Evolutionary conservation across 805 yeast genomes (phyloP).

Genomic region (Ogataea trehalophila): DNA sequence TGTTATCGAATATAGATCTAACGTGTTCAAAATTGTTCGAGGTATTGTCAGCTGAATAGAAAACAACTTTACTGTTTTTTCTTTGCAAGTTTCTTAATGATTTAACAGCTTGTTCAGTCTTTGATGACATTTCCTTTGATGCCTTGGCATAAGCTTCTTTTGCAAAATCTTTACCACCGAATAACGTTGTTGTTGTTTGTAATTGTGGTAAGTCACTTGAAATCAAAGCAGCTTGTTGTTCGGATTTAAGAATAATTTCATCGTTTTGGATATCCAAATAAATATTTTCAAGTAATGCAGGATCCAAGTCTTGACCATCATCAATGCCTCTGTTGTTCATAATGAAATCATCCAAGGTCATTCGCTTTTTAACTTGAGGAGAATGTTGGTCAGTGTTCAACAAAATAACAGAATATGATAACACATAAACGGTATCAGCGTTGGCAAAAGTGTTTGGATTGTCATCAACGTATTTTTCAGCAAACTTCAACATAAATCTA

Average conservation of each 20-base stretch:
- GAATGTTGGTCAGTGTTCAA: conserved; percentile 94
- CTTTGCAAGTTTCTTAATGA: conserved; percentile 48
- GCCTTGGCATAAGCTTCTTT: conserved; percentile 90
- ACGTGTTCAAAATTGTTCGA: conserved; percentile 73
- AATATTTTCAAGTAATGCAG: conserved; percentile 61
- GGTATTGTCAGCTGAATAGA: conserved; percentile 65
- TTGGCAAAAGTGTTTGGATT: conserved; percentile 85
- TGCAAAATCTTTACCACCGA: conserved; percentile 62
- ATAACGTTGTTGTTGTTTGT: conserved; percentile 37
- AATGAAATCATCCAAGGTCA: conserved; percentile 85
- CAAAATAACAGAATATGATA: conserved; percentile 89
- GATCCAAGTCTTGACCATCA: conserved; percentile 80
- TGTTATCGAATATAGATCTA: conserved; percentile 84
- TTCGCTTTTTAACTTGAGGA: conserved; percentile 75
- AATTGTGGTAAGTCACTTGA: conserved; percentile 48
- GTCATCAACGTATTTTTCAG: conserved; percentile 83
- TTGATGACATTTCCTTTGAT: conserved; percentile 83
- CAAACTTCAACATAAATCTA: conserved; percentile 94
- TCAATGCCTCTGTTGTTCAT: conserved; percentile 89
- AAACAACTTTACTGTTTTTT: conserved; percentile 43
- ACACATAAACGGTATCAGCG: conserved; percentile 90
- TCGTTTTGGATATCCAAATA: conserved; percentile 74
- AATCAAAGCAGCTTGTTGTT: conserved; percentile 86
- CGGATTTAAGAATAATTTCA: conserved; percentile 88
- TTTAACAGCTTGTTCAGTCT: conserved; percentile 80